Evolutionary conservation across 2,329 filamentous ascomycete genomes (phyloP), one percentile per base, ranked within the genome.

Genomic region (Xylariaceae sp.): DNA sequence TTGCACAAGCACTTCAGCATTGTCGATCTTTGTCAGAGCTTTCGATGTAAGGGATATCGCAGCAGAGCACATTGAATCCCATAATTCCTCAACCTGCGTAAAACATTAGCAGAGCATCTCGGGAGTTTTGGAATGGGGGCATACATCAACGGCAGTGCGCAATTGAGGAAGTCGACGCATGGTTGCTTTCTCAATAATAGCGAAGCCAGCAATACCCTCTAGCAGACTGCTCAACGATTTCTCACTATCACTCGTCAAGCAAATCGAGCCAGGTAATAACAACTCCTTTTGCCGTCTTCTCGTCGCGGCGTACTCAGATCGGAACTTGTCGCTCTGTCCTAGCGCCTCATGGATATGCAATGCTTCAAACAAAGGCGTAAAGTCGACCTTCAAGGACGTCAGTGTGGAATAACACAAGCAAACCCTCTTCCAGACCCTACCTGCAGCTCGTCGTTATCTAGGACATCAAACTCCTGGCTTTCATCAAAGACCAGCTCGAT

Each of bases 401-500:
- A 64, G 57, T 37, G 35, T 2, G 45, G 23, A 23, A 5, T 4
- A 5, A 49, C 5, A 34, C 23, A 11, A 53, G 42, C 3, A 6
- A 15, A 17, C 2, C 47, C 23, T 51, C 2, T 9, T 4, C 3
- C 8, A 3, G 6, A 18, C 2, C 45, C 8, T 58, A 62, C 62
- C 66, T 94, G 89, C 1, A 97, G 82, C 65, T 97, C 92, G 59
- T 99, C 94, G 66, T 97, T 97, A 71, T 97, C 89, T 37, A 99
- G 78, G 7, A 97, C 87, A 71, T 99, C 92, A 68, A 95, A 97
- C 71, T 99, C 94, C 70, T 97, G 92, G 59, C 85, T 89, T 75
- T 99, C 94, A 67, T 99, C 94, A 50, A 91, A 92, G 5, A 97
- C 92, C 51, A 97, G 80, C 74, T 99, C 94, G 65, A 97, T 94